Evolutionary conservation across 495 filamentous ascomycete genomes (phyloP), one percentile per base, ranked within the genome.

Genomic region (Xylaria acuta): DNA sequence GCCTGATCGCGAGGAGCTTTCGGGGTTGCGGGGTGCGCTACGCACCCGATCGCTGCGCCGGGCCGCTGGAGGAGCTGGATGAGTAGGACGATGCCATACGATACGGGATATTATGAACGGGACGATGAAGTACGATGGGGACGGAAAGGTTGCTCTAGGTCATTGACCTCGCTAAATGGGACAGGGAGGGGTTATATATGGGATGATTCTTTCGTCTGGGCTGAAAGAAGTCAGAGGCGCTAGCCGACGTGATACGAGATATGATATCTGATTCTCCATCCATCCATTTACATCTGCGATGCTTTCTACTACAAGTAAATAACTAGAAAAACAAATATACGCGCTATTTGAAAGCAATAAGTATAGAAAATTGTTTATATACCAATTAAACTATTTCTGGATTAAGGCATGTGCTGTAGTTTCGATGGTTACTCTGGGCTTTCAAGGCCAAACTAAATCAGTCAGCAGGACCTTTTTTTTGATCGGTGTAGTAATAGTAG

Each of bases 11-110:
- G 3, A 9, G 0, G 1, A 20, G 43, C 1, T 62, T 60, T 6
- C 67, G 27, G 0, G 18, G 25, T 5, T 49, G 67, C n/a, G 20
- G 30, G 9, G 20, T 70, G 6, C 32, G 27, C 3, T 70, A 60
- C 18, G 20, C 32, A 8, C 40, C 25, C 0, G 67, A 70, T 36
- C 54, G 9, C 41, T 70, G 67, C 18, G 67, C 54, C 1, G 56
- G 40, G n/a, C 67, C 67, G 1, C 67, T 70, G 11, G 5, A 51
- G 1, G 54, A 70, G 27, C 56, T 70, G 53, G 25, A 56, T 32
- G 47, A n/a, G n/a, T n/a, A n/a, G n/a, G n/a, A n/a, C n/a, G n/a
- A n/a, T n/a, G n/a, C n/a, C n/a, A n/a, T n/a, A n/a, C n/a, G n/a
- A n/a, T n/a, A n/a, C n/a, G n/a, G n/a, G n/a, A n/a, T n/a, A n/a